Base-by-base conservation (phyloP, 2,329 filamentous ascomycete species). In the Aspergillus jensenii region DNA sequence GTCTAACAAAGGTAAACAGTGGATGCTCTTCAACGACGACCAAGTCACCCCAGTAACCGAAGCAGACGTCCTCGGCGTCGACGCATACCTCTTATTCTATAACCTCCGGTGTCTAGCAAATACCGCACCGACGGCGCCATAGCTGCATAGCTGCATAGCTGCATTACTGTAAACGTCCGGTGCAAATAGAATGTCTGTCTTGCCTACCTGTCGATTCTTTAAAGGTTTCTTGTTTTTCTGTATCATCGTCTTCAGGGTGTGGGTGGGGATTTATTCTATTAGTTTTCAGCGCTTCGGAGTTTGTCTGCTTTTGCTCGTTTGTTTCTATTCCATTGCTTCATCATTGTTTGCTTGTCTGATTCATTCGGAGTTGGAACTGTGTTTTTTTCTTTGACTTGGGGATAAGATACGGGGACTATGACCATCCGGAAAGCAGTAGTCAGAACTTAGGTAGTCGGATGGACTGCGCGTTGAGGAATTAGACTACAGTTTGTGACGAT, bases 21-120 rank as follows among this genome's bases (percentile, higher is more conserved):
- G 93, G 93, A 96, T 96, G 74, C 87, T 90, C 55, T 97, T 97
- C 76, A 96, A 98, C 69, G 93, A 98, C 71, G 93, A 95, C 72
- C 92, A 91, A 72, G 93, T 98, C 23, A 90, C 93, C 60, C 71
- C 93, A 56, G 93, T 91, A 2, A 86, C 86, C 47, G 89, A 95
- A 70, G 90, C 89, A 5, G 91, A 97, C 59, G 93, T 98, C 3
- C 81, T 98, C 43, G 84, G 84, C 31, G 90, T 91, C 14, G 88
- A 96, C 72, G 92, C 93, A 0, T 98, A 97, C 74, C 80, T 98
- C 57, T 79, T 98, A 53, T 96, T 97, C 73, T 98, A 98, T 61
- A 76, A 72, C 19, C 67, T 79, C 51, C 72, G 75, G 21, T 71
- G 69, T 8, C 65, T 76, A 41, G 59, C 61, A 3, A 58, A 60